Evolutionary conservation across 352 stramenopile species (phyloP), one percentile per base, ranked within the genome.

Genomic region (Halophytophthora polymorphica): DNA sequence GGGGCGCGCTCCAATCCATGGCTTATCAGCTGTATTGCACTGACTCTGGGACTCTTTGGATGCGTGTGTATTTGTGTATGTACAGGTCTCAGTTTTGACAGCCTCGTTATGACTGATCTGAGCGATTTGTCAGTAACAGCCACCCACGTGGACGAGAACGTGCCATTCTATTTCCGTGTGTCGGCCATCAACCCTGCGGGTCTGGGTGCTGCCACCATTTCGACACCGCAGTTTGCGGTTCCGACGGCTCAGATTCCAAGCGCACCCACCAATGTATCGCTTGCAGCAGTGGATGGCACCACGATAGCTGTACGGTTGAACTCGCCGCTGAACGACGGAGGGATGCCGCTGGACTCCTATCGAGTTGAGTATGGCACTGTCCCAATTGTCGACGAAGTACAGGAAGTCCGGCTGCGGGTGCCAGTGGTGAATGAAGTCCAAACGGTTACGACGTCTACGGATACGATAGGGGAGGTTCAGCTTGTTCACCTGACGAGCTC

Each of bases 111-210:
- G 14, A 96, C 88, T 1, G 90, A 98, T 52, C 53, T 97, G 19
- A 89, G 78, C 37, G 70, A 93, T 41, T 63, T 97, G n/a, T 69
- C 73, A 1, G 64, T 94, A 41, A 86, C 73, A 1, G 86, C 97
- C 5, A 69, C 77, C 23, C 72, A 88, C 11, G 72, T 99, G 2
- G 88, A 98, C 35, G 84, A 98, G 45, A 97, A 97, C 25, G 88
- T 98, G 6, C 76, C 89, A 10, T 98, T 98, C 55, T 98, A 96
- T 62, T 91, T 98, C 47, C 80, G 91, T 14, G 93, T 98, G 17
- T 90, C 82, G 6, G 95, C 95, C 21, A 88, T 93, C 19, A 98
- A 98, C 53, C 66, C 78, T 10, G 67, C 93, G 15, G 95, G 95
- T 8, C 43, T 64, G 5, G 90, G 96, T 3, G 47, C 56, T 2